Percentiles rank a stretch among this genome's conserved stretches.
Evolutionary conservation across 371 early-diverging fungal species (phyloP).

Genomic region (Scutellospora calospora): DNA sequence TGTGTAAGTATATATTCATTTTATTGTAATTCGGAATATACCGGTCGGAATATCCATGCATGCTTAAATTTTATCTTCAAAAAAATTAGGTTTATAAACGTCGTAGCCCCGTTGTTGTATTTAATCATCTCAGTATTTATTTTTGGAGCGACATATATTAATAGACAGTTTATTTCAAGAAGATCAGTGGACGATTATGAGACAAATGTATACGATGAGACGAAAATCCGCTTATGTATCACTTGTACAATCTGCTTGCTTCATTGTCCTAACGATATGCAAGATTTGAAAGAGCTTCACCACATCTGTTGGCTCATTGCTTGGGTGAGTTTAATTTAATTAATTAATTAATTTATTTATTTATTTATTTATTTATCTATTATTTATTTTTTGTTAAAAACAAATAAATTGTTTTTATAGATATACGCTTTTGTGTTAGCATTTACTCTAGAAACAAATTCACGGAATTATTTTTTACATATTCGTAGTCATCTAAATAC

Average conservation of each 20-base stretch:
- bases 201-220: neutral
- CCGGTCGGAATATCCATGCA: too few species aligned
- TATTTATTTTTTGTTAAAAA: neutral
- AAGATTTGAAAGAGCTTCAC: neutral
- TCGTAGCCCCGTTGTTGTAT: neutral
- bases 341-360: neutral
- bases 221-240: neutral
- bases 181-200: neutral
- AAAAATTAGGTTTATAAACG: neutral
- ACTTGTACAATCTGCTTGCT: neutral
- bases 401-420: neutral
- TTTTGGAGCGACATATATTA: neutral
- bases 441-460: neutral
- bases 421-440: neutral
- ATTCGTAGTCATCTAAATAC: constrained; percentile 3
- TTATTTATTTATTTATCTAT: neutral
- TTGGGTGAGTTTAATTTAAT: constrained; percentile 1
- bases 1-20: too few species aligned
- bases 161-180: neutral
- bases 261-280: neutral
- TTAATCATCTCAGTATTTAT: neutral
- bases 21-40: too few species aligned
- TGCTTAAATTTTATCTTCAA: too few species aligned
- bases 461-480: neutral
- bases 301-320: too few species aligned